Evolutionary conservation across 352 stramenopile species (phyloP).

Genomic region (Phytopythium vexans): DNA sequence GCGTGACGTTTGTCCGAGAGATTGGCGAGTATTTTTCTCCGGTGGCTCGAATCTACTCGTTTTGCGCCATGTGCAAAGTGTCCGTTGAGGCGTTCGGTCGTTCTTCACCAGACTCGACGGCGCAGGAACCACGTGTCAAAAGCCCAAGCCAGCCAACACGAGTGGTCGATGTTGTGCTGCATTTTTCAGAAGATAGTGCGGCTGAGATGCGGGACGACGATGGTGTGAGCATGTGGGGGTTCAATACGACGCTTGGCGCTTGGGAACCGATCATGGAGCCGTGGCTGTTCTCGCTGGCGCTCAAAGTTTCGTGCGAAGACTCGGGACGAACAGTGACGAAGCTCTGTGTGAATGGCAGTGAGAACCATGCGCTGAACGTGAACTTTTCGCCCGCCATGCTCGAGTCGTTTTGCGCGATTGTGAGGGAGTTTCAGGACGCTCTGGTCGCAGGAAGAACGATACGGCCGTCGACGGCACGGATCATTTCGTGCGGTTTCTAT

Average conservation of each 20-base stretch:
- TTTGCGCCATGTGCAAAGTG: conserved; percentile 64
- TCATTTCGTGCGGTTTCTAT: conserved; percentile 82
- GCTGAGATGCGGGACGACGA: conserved; percentile 56
- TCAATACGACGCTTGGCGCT: conserved; percentile 68
- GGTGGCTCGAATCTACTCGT: conserved; percentile 59
- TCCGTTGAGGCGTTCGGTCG: conserved; percentile 29
- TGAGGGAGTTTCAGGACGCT: conserved; percentile 57
- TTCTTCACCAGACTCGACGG: conserved; percentile 10
- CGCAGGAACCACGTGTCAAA: no score
- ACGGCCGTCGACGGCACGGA: conserved; percentile 44
- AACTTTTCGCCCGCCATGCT: conserved; percentile 71
- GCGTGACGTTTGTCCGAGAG: conserved; percentile 68
- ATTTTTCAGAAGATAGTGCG: conserved; percentile 57
- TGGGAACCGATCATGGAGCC: conserved; percentile 81
- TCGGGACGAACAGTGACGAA: conserved; percentile 50
- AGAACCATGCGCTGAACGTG: conserved; percentile 55
- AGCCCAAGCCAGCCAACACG: conserved; percentile 1
- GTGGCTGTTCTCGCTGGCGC: conserved; percentile 58
- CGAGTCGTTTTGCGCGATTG: conserved; percentile 53
- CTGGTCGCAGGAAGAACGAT: conserved; percentile 10
- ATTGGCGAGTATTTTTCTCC: conserved; percentile 74
- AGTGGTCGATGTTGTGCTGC: conserved; percentile 31
- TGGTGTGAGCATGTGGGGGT: conserved; percentile 73
- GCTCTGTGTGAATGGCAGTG: conserved; percentile 47
- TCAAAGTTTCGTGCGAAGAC: conserved; percentile 32